phyloP scores from a whole-genome alignment of 2,329 filamentous ascomycete genomes.

The Calonectria hawksworthii region DNA sequence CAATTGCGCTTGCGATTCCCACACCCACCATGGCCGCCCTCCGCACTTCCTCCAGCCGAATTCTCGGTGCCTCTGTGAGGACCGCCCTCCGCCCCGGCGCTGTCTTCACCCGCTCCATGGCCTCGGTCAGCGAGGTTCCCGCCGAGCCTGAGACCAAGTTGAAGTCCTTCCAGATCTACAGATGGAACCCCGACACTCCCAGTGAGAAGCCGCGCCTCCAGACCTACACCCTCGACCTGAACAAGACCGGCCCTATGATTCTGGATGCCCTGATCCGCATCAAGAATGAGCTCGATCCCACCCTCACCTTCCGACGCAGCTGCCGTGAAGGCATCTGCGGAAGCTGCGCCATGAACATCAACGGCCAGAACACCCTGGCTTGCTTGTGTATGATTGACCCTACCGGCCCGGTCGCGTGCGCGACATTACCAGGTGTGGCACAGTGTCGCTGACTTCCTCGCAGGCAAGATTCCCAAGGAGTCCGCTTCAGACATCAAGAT shows the following conservation, averaged over 20 bases:
- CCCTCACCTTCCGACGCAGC: slow-evolving; percentile 93
- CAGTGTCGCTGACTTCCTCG: slow-evolving; percentile 32
- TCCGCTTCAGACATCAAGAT: slow-evolving; percentile 87
- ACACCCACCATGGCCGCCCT: slow-evolving; percentile 69
- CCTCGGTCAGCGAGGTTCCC: slow-evolving; percentile 70
- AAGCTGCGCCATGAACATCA: slow-evolving; percentile 99
- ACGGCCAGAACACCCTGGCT: slow-evolving; percentile 96
- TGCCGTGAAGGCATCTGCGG: slow-evolving; percentile 99
- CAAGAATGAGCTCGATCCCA: slow-evolving; percentile 99
- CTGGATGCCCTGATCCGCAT: slow-evolving; percentile 96
- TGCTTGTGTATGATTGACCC: slow-evolving; percentile 81
- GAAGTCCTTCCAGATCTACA: slow-evolving; percentile 99
- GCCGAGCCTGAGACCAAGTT: slow-evolving; percentile 75
- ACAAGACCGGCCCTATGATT: slow-evolving; percentile 99
- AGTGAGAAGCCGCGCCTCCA: slow-evolving; percentile 96
- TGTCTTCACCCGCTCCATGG: slow-evolving; percentile 66
- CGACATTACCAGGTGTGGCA: slow-evolving; percentile 37
- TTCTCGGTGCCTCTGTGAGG: slow-evolving; percentile 62
- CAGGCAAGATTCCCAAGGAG: slow-evolving; percentile 94
- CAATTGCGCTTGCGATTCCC: slow-evolving; percentile 35
- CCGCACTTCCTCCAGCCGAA: slow-evolving; percentile 69
- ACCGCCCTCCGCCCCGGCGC: slow-evolving; percentile 57
- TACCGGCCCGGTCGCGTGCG: slow-evolving; percentile 40
- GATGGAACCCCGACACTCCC: slow-evolving; percentile 96
- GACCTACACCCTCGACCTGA: slow-evolving; percentile 93